Evolutionary conservation across 441 rosid species (phyloP), one percentile per base, ranked within the genome.

Genomic region (Gossypium schwendimanii): DNA sequence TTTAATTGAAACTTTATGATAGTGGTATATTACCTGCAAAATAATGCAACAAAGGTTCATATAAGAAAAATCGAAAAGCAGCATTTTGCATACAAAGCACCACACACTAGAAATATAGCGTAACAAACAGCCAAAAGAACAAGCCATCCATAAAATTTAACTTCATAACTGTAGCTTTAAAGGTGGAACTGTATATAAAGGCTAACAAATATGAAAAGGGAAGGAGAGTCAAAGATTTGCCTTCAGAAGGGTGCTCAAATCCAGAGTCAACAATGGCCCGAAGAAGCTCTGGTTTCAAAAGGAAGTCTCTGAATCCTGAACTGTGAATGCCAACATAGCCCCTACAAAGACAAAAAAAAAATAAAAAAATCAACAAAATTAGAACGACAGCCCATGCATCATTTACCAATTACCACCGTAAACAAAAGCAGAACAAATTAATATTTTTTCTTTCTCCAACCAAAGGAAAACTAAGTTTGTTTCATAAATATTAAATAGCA

Each of bases 161-260:
- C 24, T 17, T 33, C 11, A 39, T 39, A 54, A 20, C 5, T 53
- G 24, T 4, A 28, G 50, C 18, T 11, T 21, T 15, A 8, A 49
- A n/a, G 18, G 4, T 9, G 14, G 24, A 50, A 26, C 9, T 2
- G 47, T 9, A 17, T 10, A 2, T 28, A 11, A 4, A 17, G 7
- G 2, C 2, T 47, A 39, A 15, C 6, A 63, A 44, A 53, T 26
- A 31, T 20, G 15, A 71, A 15, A n/a, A 6, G 41, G 4, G 4
- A 52, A 39, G 3, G 12, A 44, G 67, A 44, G 6, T 20, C 45
- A 58, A 68, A 33, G 14, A 11, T 50, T 81, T 86, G 86, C 99
- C 99, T 95, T 95, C 98, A 0, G 99, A 95, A 21, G 99, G 98
- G 84, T 93, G 99, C 87, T 95, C 98, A 84, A 95, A 95, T 67